Conservation (phyloP, 768 basidiomycete genomes). For the Tricholoma matsutake region DNA sequence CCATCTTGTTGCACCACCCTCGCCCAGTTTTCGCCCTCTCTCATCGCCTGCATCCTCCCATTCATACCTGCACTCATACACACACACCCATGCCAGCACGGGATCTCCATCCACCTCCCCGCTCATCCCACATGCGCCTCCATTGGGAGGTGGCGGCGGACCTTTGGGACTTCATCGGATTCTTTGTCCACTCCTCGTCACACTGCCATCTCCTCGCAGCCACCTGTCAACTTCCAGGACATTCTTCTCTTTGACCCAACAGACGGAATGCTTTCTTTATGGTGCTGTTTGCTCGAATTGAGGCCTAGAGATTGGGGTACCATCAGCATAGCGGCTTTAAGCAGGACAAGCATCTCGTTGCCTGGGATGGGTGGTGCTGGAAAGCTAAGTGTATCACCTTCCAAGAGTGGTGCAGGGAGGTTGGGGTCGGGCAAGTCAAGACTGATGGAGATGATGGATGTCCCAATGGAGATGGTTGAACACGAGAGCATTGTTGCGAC, state of each 20-base stretch:
- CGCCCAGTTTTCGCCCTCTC: conserved; percentile 61
- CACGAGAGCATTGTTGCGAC: conserved; percentile 45
- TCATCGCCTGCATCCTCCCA: conserved; percentile 24
- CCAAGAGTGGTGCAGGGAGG: conserved; percentile 13
- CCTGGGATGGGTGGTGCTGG: conserved; percentile 49
- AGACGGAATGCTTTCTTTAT: conserved; percentile 31
- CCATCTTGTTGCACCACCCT: conserved; percentile 17
- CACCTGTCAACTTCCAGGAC: conserved; percentile 55
- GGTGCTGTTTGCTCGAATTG: not conserved
- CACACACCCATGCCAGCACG: conserved; percentile 1
- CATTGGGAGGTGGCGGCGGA: not conserved
- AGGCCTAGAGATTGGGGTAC: no score
- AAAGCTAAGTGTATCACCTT: conserved; percentile 33
- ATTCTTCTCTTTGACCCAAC: conserved; percentile 64
- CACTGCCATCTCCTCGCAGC: conserved; percentile 17
- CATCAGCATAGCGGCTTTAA: conserved; percentile 17
- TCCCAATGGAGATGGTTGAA: conserved; percentile 27
- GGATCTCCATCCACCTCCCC: conserved; percentile 1
- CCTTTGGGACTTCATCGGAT: conserved; percentile 14
- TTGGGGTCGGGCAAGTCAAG: not conserved
- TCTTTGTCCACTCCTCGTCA: conserved; percentile 17
- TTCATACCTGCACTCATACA: no score
- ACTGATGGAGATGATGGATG: conserved; percentile 10
- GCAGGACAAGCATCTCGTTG: conserved; percentile 59
- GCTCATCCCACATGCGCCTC: not conserved